Base-by-base conservation (phyloP, 306 rosid genomes). In the Quercus bicolor region DNA sequence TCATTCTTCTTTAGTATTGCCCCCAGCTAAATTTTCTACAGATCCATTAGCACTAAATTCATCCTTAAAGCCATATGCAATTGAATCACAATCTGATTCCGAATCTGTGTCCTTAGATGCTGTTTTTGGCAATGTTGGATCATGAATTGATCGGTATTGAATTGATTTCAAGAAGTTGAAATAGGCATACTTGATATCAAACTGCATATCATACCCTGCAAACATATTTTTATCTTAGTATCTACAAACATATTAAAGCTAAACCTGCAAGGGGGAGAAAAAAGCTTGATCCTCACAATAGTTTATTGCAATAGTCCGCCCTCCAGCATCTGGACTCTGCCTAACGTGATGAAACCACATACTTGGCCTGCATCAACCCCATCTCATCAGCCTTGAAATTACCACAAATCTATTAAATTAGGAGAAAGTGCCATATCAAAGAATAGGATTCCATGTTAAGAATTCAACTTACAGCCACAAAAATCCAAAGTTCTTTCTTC, bases 141-240 rank as follows among this genome's bases (percentile, higher is more conserved):
- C 75, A 11, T 61, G 43, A 59, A 76, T 23, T 9, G 68, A 77
- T 20, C 24, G 89, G 78, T 64, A 87, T 76, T 57, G 81, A 59
- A 91, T 70, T 24, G 94, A 91, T 75, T 91, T 91, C 82, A 93
- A 75, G 66, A 93, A 91, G 82, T 91, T 89, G 90, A 91, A 89
- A 81, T 91, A 93, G 24, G 97, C 94, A 75, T 91, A 91, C 85
- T 88, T 91, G 19, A 93, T 88, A 74, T 93, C 97, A 71, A 88
- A 93, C 83, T 91, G 94, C 98, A 93, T 90, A 79, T 91, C 94
- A 20, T 93, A 91, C 98, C 97, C 97, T 91, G 94, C 92, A 86
- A 59, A 78, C 57, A 70, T 31, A 24, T 62, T 68, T 34, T 28
- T 23, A 72, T 80, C 61, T 82, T 52, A 78, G 61, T 31, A 77